Conservation (phyloP, 768 basidiomycete genomes). For the Kondoa malvinella region DNA sequence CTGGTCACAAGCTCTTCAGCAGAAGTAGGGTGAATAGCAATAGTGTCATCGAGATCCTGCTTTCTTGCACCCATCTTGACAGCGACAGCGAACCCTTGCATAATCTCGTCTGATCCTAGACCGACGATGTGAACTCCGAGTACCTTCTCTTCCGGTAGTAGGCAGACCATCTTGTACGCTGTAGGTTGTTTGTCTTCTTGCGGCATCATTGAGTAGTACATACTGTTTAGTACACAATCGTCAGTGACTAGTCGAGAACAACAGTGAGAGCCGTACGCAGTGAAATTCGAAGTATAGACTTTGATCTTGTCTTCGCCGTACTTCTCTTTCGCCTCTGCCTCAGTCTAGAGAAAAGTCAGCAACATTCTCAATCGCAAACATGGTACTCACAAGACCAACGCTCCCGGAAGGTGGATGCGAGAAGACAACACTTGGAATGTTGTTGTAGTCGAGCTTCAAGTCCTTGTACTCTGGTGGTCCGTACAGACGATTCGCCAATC, state of each 20-base stretch:
- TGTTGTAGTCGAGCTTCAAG: conserved; percentile 69
- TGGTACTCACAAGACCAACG: not conserved
- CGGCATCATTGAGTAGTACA: conserved; percentile 80
- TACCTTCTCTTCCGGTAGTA: conserved; percentile 77
- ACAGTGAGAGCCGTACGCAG: conserved; percentile 9
- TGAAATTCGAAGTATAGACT: conserved; percentile 52
- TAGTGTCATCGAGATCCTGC: conserved; percentile 65
- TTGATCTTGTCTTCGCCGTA: conserved; percentile 71
- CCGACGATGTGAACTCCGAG: conserved; percentile 94
- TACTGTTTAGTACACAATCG: conserved; percentile 21
- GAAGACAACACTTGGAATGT: conserved; percentile 92
- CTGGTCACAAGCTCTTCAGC: not conserved
- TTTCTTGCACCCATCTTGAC: conserved; percentile 87
- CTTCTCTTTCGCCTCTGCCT: conserved; percentile 69
- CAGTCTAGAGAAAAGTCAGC: conserved; percentile 49
- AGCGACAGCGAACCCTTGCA: conserved; percentile 95
- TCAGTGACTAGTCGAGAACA: not conserved
- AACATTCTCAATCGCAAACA: conserved; percentile 10
- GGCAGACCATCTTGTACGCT: conserved; percentile 74
- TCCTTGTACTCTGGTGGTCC: conserved; percentile 65
- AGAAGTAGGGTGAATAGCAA: conserved; percentile 62
- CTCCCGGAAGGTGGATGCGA: conserved; percentile 43
- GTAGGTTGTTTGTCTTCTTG: conserved; percentile 84
- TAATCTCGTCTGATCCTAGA: conserved; percentile 72
- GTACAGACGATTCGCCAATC: conserved; percentile 75